phyloP scores from a whole-genome alignment of 176 grass and related monocot species.

The Pontederia crassipes region DNA sequence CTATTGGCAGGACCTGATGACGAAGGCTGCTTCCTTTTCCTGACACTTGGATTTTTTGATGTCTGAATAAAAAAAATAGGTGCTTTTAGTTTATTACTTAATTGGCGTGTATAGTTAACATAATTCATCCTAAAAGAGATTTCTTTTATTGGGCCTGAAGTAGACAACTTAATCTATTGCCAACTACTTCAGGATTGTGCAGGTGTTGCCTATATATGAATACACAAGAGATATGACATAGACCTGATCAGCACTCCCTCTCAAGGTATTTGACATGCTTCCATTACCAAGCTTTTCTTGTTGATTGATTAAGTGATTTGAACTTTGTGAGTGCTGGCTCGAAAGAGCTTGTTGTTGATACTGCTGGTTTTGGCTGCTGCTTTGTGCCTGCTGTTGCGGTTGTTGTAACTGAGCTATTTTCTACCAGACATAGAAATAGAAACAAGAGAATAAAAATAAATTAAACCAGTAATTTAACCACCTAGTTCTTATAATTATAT shows the following conservation, averaged over 20 bases:
- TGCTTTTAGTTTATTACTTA: no score
- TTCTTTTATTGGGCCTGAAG: no score
- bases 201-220: no score
- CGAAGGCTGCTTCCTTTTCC: slow-evolving; percentile 44
- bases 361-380: slow-evolving; percentile 37
- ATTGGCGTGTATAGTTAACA: no score
- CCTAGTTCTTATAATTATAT: not conserved
- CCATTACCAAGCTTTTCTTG: slow-evolving; percentile 55
- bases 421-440: slow-evolving; percentile 68
- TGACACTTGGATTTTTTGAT: not conserved
- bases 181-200: no score
- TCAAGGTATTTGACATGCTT: slow-evolving; percentile 38
- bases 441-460: slow-evolving; percentile 8
- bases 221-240: not conserved
- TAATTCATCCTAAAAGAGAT: no score
- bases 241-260: slow-evolving; percentile 42
- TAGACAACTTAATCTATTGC: no score
- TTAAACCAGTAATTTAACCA: slow-evolving; percentile 6
- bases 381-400: slow-evolving; percentile 45
- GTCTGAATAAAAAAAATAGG: no score
- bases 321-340: slow-evolving; percentile 45
- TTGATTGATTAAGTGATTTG: slow-evolving; percentile 50
- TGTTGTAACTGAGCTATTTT: slow-evolving; percentile 65
- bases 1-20: slow-evolving; percentile 79
- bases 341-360: slow-evolving; percentile 57